Evolutionary conservation across 2,329 filamentous ascomycete species (phyloP).

Genomic region (Pseudogymnoascus sp.): DNA sequence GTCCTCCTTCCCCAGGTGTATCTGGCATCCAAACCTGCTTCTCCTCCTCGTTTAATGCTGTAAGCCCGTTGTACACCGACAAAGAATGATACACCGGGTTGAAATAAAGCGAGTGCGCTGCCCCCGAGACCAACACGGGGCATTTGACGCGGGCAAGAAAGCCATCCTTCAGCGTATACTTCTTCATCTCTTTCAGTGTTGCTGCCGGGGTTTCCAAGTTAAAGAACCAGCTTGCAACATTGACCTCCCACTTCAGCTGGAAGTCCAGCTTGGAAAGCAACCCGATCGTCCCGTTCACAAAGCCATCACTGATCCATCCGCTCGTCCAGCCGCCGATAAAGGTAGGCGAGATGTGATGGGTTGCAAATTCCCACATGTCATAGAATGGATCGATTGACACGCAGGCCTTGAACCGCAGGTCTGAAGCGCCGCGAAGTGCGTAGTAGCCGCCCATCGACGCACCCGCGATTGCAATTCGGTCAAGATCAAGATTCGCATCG

Average conservation of each 20-base stretch:
- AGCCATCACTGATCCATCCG: constrained; percentile 25
- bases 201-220: constrained; percentile 16
- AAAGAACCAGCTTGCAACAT: constrained; percentile 15
- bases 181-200: constrained; percentile 17
- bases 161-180: constrained; percentile 14
- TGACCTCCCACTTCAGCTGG: constrained; percentile 25
- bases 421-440: constrained; percentile 35
- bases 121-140: constrained; percentile 22
- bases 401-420: constrained; percentile 38
- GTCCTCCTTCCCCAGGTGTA: constrained; percentile 19
- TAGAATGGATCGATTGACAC: constrained; percentile 34
- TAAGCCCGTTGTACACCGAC: constrained; percentile 15
- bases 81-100: constrained; percentile 14
- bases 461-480: constrained; percentile 21
- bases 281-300: constrained; percentile 23
- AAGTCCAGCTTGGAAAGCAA: constrained; percentile 18
- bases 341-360: constrained; percentile 19
- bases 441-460: constrained; percentile 40
- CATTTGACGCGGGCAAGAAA: constrained; percentile 19
- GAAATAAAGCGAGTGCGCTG: constrained; percentile 18
- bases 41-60: constrained; percentile 15
- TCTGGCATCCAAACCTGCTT: constrained; percentile 22
- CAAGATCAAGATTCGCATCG: constrained; percentile 22
- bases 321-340: constrained; percentile 23
- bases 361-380: constrained; percentile 28